Percentiles rank a stretch among this genome's conserved stretches.
Conservation (phyloP, 139 green algal genomes). For the Yamagishiella unicocca region DNA sequence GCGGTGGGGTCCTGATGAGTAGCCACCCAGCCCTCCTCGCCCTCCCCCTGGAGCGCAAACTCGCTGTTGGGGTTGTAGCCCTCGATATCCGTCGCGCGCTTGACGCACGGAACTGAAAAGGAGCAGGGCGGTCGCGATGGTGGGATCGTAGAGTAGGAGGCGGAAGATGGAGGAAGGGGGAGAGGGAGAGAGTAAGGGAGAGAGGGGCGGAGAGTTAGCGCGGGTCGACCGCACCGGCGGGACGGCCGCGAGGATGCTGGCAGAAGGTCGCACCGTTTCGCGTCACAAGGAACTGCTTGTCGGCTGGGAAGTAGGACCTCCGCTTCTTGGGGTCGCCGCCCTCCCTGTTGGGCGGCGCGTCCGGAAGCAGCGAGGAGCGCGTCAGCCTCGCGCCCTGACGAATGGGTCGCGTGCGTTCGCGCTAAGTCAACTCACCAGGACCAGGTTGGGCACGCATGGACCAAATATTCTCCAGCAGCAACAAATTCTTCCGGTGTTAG, state of each 20-base stretch:
- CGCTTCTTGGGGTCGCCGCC: constrained; percentile 77
- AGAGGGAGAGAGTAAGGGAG: background rate
- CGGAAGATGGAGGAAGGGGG: background rate
- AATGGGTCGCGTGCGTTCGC: too few species aligned
- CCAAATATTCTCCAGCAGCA: constrained; percentile 84
- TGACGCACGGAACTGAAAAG: constrained; percentile 88
- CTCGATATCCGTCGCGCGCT: constrained; percentile 77
- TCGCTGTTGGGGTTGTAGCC: constrained; percentile 65
- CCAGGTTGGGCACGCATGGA: constrained; percentile 89
- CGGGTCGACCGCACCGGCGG: too few species aligned
- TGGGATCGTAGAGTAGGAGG: too few species aligned
- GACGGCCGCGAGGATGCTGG: too few species aligned
- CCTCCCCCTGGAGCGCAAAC: constrained; percentile 70
- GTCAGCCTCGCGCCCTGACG: too few species aligned
- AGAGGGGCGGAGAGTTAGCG: too few species aligned
- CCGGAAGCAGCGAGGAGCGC: background rate
- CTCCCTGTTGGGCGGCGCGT: constrained; percentile 85
- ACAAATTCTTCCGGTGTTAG: constrained; percentile 93
- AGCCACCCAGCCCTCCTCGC: constrained; percentile 79
- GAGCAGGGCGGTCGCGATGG: too few species aligned
- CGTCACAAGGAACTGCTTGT: constrained; percentile 93
- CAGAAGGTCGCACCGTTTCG: constrained; percentile 87
- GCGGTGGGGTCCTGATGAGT: constrained; percentile 59
- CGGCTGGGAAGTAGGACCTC: constrained; percentile 73
- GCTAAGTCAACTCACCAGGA: constrained; percentile 82